Evolutionary conservation across 768 basidiomycete genomes (phyloP).

Genomic region (Lentinula aciculospora): DNA sequence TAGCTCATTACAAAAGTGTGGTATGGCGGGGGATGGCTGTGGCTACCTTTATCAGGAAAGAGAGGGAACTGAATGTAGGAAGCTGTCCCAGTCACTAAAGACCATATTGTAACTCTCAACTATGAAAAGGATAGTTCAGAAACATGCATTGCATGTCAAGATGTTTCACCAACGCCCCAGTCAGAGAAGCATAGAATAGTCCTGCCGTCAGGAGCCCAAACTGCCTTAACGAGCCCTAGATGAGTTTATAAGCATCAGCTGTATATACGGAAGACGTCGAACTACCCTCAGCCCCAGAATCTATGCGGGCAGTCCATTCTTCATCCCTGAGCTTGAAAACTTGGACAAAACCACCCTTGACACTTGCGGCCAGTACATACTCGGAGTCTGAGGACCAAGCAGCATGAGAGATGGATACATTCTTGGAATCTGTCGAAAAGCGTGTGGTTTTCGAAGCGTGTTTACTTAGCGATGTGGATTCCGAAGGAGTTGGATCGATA

Average conservation of each 20-base stretch:
- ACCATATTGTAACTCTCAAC: conserved; percentile 87
- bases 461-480: conserved; percentile 38
- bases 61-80: conserved; percentile 84
- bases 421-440: conserved; percentile 17
- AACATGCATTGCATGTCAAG: background rate
- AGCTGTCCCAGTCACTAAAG: conserved; percentile 65
- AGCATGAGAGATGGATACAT: conserved; percentile 61
- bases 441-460: conserved; percentile 23
- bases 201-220: conserved; percentile 87
- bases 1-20: background rate
- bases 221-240: conserved; percentile 70
- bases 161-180: conserved; percentile 70
- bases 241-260: background rate
- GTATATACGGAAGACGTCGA: background rate
- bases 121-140: conserved; percentile 24
- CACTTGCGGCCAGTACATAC: conserved; percentile 76
- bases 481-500: conserved; percentile 49
- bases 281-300: conserved; percentile 70
- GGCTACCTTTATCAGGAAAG: conserved; percentile 71
- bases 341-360: conserved; percentile 65
- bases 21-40: background rate
- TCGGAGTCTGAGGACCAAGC: conserved; percentile 89
- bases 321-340: conserved; percentile 80
- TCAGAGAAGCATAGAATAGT: conserved; percentile 87
- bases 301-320: conserved; percentile 70